Evolutionary conservation across 192 early-diverging fungal species (phyloP), one percentile per base, ranked within the genome.

Genomic region (Spinellus fusiger): DNA sequence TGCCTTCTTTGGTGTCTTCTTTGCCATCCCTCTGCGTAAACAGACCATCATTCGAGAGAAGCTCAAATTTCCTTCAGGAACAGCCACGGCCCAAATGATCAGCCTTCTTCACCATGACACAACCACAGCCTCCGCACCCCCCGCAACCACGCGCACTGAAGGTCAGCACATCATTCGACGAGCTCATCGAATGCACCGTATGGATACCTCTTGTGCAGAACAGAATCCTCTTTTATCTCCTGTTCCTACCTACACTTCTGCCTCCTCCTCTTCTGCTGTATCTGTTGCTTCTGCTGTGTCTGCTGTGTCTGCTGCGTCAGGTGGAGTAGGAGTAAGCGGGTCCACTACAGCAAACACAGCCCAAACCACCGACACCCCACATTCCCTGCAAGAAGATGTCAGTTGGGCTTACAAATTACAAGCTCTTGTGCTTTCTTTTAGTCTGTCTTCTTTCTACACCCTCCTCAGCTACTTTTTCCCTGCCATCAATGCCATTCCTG

Each of bases 1-100:
- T 54, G 85, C 91, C 15, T 91, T 90, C 69, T 94, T 89, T 77
- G 93, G 93, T n/a, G 86, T 94, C 3, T 93, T 93, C 73, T 92
- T 93, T 77, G 92, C 89, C 4, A 77, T 91, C 1, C 90, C 90
- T 1, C 61, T 93, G 56, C 73, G 92, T 38, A 82, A 75, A 50
- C 88, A 91, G 49, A 89, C 87, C 15, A 87, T 94, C 58, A 77
- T 94, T 32, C 66, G 79, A 28, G 88, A 92, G 59, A 91, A 94
- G 68, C 80, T 94, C 5, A 71, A 79, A 20, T 94, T 94, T 60
- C 92, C 92, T 5, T 86, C 89, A 0, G 89, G 91, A 2, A 91
- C 89, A n/a, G 91, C 89, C 4, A 88, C 92, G 5, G 92, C 92
- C 15, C 86, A 90, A 68, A 87, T 90, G 84, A 90, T 90, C 62